These are phyloP conservation scores for Boletus sp. DNA, from an alignment of 768 basidiomycete genomes.

Conservation along the genomic window DNA sequence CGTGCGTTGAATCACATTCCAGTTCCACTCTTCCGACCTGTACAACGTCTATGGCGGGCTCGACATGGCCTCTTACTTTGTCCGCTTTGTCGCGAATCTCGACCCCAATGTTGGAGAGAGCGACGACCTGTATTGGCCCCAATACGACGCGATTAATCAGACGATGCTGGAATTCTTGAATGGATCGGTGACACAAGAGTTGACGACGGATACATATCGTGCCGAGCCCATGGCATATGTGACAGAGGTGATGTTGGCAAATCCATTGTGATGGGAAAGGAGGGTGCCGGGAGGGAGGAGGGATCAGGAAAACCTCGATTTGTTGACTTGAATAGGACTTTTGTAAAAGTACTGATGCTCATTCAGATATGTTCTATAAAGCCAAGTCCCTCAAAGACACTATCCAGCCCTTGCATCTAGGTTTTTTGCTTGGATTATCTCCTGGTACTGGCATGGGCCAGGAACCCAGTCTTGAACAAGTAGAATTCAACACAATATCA, in stretches of 20 bases:
- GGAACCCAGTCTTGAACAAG: slow-evolving; percentile 69
- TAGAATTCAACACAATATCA: slow-evolving; percentile 98
- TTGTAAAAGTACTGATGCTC: too few relatives aligned
- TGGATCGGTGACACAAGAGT: too few relatives aligned
- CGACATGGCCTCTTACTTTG: slow-evolving; percentile 39
- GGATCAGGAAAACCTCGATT: too few relatives aligned
- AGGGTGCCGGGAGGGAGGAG: too few relatives aligned
- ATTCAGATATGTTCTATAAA: not conserved
- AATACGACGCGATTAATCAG: slow-evolving; percentile 36
- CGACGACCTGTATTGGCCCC: slow-evolving; percentile 40
- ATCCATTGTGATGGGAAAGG: too few relatives aligned
- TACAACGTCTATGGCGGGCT: too few relatives aligned
- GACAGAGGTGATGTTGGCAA: too few relatives aligned
- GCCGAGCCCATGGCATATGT: too few relatives aligned
- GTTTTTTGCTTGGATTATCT: slow-evolving; percentile 97
- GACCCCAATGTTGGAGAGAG: slow-evolving; percentile 38
- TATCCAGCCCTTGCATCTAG: slow-evolving; percentile 73
- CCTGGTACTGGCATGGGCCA: slow-evolving; percentile 52
- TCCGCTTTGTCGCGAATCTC: slow-evolving; percentile 21
- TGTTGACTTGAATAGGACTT: too few relatives aligned
- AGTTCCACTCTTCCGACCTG: slow-evolving; percentile 44
- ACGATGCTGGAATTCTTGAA: too few relatives aligned
- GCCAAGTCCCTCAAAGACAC: slow-evolving; percentile 1
- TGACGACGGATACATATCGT: slow-evolving; percentile 45
- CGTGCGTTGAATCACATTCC: not conserved